Evolutionary conservation across 208 protist species (phyloP).

Genomic region (Balamuthia mandrillaris): DNA sequence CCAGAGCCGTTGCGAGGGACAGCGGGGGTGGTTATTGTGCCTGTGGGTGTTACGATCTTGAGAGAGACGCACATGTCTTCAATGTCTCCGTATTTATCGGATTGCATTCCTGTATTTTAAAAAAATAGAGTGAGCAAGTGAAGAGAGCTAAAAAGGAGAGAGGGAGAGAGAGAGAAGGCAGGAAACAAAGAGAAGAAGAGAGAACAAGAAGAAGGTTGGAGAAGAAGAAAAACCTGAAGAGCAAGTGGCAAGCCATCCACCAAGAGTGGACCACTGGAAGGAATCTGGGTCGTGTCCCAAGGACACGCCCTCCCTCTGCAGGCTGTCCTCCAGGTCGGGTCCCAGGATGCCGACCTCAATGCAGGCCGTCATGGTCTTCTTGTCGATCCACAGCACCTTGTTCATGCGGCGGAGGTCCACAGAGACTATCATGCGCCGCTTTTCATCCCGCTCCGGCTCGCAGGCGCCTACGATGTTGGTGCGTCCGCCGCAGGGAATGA

Average conservation of each 20-base stretch:
- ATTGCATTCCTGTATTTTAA: slow-evolving; percentile 5
- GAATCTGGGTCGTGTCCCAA: slow-evolving; percentile 60
- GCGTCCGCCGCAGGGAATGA: slow-evolving; percentile 51
- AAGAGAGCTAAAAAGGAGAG: background rate
- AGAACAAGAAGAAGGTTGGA: too few relatives aligned
- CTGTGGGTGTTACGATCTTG: slow-evolving; percentile 53
- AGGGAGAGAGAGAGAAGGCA: background rate
- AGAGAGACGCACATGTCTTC: slow-evolving; percentile 52
- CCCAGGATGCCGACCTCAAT: slow-evolving; percentile 39
- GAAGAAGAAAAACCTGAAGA: slow-evolving; percentile 31
- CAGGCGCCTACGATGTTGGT: slow-evolving; percentile 13
- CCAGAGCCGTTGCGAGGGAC: slow-evolving; percentile 46
- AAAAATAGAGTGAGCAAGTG: background rate
- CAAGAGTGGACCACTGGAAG: slow-evolving; percentile 55
- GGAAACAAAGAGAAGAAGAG: background rate
- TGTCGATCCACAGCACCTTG: slow-evolving; percentile 50
- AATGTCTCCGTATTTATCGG: slow-evolving; percentile 52
- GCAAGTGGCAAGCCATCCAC: slow-evolving; percentile 57
- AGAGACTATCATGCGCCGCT: slow-evolving; percentile 33
- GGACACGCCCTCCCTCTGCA: slow-evolving; percentile 12
- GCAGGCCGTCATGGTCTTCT: slow-evolving; percentile 51
- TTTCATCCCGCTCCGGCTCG: slow-evolving; percentile 8
- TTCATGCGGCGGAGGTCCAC: slow-evolving; percentile 57
- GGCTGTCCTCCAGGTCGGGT: slow-evolving; percentile 3
- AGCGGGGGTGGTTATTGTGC: slow-evolving; percentile 40